These are phyloP conservation scores for Elasticomyces elasticus DNA, from an alignment of 495 filamentous ascomycete species.

Conservation along the genomic window DNA sequence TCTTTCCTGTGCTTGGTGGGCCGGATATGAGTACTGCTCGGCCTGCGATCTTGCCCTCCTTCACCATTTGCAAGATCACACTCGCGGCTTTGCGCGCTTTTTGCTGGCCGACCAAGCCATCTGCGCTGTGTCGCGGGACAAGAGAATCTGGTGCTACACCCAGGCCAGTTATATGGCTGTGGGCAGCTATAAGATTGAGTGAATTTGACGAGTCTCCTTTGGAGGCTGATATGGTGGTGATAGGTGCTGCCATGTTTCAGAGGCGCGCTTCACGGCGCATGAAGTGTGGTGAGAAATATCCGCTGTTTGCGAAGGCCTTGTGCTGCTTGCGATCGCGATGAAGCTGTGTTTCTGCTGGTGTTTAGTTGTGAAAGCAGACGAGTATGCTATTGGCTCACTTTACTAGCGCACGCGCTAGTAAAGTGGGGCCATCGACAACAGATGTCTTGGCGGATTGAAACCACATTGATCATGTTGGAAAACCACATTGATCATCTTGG, in stretches of 20 bases:
- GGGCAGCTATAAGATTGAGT: conserved; percentile 92
- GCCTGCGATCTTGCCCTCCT: conserved; percentile 95
- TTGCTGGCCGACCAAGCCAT: conserved; percentile 94
- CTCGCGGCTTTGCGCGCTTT: conserved; percentile 93
- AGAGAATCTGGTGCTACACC: conserved; percentile 88
- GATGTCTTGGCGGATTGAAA: too few relatives aligned
- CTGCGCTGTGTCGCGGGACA: conserved; percentile 74
- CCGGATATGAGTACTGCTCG: conserved; percentile 91
- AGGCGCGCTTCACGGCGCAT: background rate
- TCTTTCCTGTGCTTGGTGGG: conserved; percentile 96
- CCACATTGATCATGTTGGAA: too few relatives aligned
- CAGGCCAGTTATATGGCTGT: conserved; percentile 93
- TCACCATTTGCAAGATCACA: conserved; percentile 95
- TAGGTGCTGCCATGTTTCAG: conserved; percentile 47
- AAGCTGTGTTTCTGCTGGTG: too few relatives aligned
- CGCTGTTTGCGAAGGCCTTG: background rate
- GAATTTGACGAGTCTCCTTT: conserved; percentile 91
- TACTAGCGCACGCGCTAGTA: too few relatives aligned
- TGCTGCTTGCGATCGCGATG: too few relatives aligned
- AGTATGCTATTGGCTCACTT: too few relatives aligned
- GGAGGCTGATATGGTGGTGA: conserved; percentile 85
- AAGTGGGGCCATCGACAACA: too few relatives aligned
- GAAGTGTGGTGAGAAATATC: background rate
- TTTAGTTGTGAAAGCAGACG: too few relatives aligned
- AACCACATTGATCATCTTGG: too few relatives aligned